Evolutionary conservation across 2,329 filamentous ascomycete species (phyloP).

Genomic region (Hortaea werneckii): DNA sequence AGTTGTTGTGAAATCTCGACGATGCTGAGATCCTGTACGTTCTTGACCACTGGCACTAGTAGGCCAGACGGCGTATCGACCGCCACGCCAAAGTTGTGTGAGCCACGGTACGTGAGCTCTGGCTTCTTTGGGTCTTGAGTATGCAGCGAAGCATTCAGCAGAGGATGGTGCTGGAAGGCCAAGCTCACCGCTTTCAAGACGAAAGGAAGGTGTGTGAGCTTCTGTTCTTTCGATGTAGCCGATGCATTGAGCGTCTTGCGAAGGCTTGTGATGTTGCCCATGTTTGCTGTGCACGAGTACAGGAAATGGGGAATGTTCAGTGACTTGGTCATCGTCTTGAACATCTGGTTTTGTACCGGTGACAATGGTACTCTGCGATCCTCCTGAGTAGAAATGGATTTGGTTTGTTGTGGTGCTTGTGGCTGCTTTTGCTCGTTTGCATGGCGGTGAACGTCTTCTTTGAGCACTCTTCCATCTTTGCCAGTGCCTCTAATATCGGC

Average conservation of each 20-base stretch:
- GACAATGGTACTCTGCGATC: conserved; percentile 65
- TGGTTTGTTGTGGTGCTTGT: conserved; percentile 15
- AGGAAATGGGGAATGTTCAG: conserved; percentile 89
- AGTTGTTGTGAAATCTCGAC: conserved; percentile 69
- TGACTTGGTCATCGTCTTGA: conserved; percentile 92
- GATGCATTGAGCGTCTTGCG: conserved; percentile 64
- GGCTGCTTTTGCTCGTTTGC: conserved; percentile 23
- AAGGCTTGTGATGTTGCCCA: conserved; percentile 62
- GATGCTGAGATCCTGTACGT: conserved; percentile 69
- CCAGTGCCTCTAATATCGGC: conserved; percentile 72
- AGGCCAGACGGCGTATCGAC: conserved; percentile 88
- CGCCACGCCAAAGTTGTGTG: conserved; percentile 91
- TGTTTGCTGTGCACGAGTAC: conserved; percentile 82
- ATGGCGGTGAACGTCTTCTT: conserved; percentile 68
- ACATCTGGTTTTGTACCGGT: conserved; percentile 82
- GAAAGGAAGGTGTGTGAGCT: conserved; percentile 86
- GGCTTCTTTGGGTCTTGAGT: conserved; percentile 54
- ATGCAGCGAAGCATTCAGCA: conserved; percentile 81
- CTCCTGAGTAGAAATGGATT: conserved; percentile 28
- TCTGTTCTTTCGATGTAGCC: conserved; percentile 37
- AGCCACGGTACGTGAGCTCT: conserved; percentile 62
- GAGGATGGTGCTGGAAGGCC: conserved; percentile 67
- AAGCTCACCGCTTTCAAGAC: conserved; percentile 91
- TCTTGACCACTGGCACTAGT: conserved; percentile 81
- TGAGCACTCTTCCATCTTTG: conserved; percentile 80